Conservation (phyloP, 169 alveolate species). For the Eimeria acervulina region DNA sequence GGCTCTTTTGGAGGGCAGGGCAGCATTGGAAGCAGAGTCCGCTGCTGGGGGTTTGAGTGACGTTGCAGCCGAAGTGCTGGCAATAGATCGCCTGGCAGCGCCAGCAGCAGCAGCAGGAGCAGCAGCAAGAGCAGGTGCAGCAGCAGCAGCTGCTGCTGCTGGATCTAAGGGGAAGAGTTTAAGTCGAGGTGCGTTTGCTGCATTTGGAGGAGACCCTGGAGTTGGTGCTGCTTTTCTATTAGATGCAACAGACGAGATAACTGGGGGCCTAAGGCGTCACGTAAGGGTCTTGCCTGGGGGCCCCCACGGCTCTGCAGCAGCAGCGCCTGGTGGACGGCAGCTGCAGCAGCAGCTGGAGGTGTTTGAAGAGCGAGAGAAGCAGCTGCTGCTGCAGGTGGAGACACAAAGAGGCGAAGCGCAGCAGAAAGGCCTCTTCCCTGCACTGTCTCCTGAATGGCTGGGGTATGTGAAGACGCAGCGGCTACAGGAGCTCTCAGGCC, state of each 20-base stretch:
- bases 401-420: background rate
- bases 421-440: background rate
- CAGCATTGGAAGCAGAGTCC: background rate
- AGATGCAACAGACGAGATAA: constrained; percentile 33
- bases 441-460: constrained; percentile 34
- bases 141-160: background rate
- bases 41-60: constrained; percentile 23
- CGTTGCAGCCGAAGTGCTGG: background rate
- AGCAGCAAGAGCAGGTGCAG: background rate
- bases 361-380: background rate
- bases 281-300: background rate
- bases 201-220: constrained; percentile 18
- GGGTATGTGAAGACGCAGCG: constrained; percentile 39
- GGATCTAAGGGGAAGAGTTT: background rate
- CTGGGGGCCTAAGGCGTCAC: constrained; percentile 7
- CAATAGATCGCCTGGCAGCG: background rate
- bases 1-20: background rate
- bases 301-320: background rate
- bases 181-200: background rate
- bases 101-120: background rate
- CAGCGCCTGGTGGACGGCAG: constrained; percentile 7
- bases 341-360: constrained; percentile 68
- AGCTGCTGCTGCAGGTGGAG: constrained; percentile 41
- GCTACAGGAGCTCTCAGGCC: constrained; percentile 36
- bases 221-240: constrained; percentile 1